A percentile compares a stretch with the other conserved stretches of the same genome.
phyloP scores from a whole-genome alignment of 352 stramenopile species.

The Pythium phragmitis region DNA sequence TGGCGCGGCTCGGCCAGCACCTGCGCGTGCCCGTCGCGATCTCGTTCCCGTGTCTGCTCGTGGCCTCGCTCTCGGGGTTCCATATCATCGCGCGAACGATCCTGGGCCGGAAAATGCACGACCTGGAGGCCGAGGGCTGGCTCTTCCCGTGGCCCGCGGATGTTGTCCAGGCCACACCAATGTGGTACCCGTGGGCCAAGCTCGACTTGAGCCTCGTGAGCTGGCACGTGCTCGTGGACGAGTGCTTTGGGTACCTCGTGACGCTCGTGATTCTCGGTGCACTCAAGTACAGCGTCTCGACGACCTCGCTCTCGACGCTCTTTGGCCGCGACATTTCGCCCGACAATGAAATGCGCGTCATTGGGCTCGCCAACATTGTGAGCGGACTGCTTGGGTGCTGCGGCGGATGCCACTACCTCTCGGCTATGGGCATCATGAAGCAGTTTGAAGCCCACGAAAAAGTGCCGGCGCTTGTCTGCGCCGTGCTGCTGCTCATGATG shows the following conservation, averaged over 20 bases:
- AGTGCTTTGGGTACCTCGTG: constrained; percentile 63
- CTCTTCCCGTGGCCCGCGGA: constrained; percentile 66
- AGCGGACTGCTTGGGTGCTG: constrained; percentile 67
- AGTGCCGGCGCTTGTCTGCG: constrained; percentile 69
- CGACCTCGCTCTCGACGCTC: constrained; percentile 76
- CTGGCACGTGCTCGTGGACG: constrained; percentile 55
- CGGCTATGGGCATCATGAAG: constrained; percentile 84
- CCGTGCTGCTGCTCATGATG: constrained; percentile 47
- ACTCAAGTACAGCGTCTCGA: constrained; percentile 81
- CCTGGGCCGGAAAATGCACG: constrained; percentile 33
- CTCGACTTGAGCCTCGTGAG: constrained; percentile 61
- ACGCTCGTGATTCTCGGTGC: constrained; percentile 72
- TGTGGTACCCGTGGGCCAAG: constrained; percentile 77
- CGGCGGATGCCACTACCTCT: constrained; percentile 78
- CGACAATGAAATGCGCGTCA: constrained; percentile 80
- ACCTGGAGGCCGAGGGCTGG: constrained; percentile 40
- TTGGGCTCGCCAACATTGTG: constrained; percentile 69
- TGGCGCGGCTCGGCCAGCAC: constrained; percentile 60
- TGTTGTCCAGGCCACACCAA: constrained; percentile 63
- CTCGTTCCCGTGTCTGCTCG: constrained; percentile 67
- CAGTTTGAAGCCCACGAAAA: constrained; percentile 81
- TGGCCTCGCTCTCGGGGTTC: constrained; percentile 59
- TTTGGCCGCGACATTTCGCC: constrained; percentile 78
- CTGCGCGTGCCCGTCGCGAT: constrained; percentile 64
- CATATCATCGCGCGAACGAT: constrained; percentile 39